Evolutionary conservation across 768 basidiomycete genomes (phyloP), one percentile per base, ranked within the genome.

Genomic region (Mycena crocata): DNA sequence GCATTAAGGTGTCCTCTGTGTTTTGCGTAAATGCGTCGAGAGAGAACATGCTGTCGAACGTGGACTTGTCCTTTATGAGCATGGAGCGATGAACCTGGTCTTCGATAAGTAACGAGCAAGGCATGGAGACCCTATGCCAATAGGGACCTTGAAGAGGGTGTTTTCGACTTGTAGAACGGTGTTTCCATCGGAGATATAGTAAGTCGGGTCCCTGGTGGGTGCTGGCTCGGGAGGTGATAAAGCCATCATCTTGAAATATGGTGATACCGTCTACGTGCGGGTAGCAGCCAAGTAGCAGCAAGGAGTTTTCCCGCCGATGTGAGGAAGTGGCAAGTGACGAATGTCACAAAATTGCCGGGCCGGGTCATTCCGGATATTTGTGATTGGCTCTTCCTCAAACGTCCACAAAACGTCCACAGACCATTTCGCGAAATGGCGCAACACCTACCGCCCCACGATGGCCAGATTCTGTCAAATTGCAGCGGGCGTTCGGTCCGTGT

Each of bases 1-100:
- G 59, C 31, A 71, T 49, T 24, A 52, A 30, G 42, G 45, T 34
- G 50, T 60, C 57, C 67, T 71, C 56, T 62, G 73, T 37, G 72
- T 76, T 69, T 76, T 76, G 61, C 57, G 78, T 67, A 66, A 77
- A 78, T 23, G 75, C 76, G 50, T 82, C 80, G 7, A 84, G 69
- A 8, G 81, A 77, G 73, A 85, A 85, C 84, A 85, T 84, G 62
- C 77, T 77, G 63, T 84, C 80, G 61, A 85, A 85, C 24, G 80
- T 80, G 50, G 83, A 84, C 62, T 77, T 81, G 62, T 85, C 84
- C 71, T 83, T 83, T 46, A 70, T 62, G 44, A 74, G 68, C 54
- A 72, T 79, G 37, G 73, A 74, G 44, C 71, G 63, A 50, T 73
- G 66, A 34, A 75, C 74, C 76, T 68, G 15, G 24, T 2, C 58